Evolutionary conservation across 2,329 filamentous ascomycete genomes (phyloP), one percentile per base, ranked within the genome.

Genomic region (Aspergillus fijiensis): DNA sequence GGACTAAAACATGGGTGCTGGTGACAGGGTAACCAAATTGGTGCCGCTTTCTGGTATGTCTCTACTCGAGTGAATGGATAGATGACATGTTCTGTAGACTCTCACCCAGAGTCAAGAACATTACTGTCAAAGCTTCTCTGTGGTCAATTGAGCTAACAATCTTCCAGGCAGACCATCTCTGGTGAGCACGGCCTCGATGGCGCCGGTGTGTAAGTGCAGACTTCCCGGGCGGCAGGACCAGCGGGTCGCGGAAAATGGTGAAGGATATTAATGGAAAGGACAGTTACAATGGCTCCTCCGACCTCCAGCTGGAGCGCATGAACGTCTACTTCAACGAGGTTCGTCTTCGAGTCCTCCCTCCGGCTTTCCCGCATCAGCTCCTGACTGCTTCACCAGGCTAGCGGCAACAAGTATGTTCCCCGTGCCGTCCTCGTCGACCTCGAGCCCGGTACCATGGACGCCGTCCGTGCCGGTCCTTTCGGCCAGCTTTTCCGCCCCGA

Each of bases 241-340:
- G 49, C 48, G 21, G 51, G 59, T 47, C 45, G 29, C 49, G 56
- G 51, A 53, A 31, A 55, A 60, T 50, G 57, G 65, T 65, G 60
- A 57, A 56, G 62, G 59, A 16, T 49, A 66, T 69, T 72, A 65
- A 71, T 62, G 19, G 51, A 62, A 61, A 65, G 51, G 64, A 74
- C 72, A 95, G 91, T 73, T 98, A 98, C 89, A 96, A 96, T 81
- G 95, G 95, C 79, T 93, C 91, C 72, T 98, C 94, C 49, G 95
- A 98, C 82, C 92, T 98, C 79, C 95, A 99, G 87, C 89, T 98
- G 72, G 95, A 99, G 90, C 93, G 95, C 77, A 96, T 99, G 93
- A 99, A 93, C 81, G 94, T 98, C 81, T 97, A 98, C 88, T 97
- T 98, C 89, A 92, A 92, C 81, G 93, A 96, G 85, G 88, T 90